Evolutionary conservation across 2,329 filamentous ascomycete genomes (phyloP).

Genomic region (Byssoonygena ceratinophila): DNA sequence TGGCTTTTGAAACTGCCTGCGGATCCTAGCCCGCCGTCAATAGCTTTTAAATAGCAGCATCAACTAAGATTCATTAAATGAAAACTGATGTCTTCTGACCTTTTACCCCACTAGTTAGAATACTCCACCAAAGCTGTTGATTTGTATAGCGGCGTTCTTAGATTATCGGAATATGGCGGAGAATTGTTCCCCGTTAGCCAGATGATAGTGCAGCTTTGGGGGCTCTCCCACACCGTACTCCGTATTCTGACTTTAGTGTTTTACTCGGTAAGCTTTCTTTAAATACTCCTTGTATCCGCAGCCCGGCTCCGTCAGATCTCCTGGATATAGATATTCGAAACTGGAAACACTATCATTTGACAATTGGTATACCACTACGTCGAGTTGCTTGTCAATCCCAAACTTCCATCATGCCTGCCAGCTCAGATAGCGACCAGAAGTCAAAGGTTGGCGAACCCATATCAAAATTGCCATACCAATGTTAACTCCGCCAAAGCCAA

Average conservation of each 20-base stretch:
- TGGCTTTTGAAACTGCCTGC: neutral
- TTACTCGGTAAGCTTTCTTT: no score
- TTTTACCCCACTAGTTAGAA: neutral
- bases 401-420: conserved; percentile 8
- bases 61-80: conserved; percentile 1
- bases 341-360: neutral
- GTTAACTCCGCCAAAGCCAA: conserved; percentile 46
- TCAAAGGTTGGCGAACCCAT: conserved; percentile 25
- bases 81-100: neutral
- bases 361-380: no score
- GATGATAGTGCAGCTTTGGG: no score
- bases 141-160: no score
- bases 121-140: no score
- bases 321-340: neutral
- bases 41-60: neutral
- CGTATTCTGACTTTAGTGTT: no score
- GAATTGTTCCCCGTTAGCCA: neutral
- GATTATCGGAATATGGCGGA: no score
- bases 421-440: conserved; percentile 27
- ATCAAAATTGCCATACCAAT: neutral
- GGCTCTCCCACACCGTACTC: neutral
- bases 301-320: no score
- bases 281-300: no score
- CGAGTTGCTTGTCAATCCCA: neutral
- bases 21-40: neutral